Evolutionary conservation across 1,139 yeast genomes (phyloP).

Genomic region (Pichia sp.): DNA sequence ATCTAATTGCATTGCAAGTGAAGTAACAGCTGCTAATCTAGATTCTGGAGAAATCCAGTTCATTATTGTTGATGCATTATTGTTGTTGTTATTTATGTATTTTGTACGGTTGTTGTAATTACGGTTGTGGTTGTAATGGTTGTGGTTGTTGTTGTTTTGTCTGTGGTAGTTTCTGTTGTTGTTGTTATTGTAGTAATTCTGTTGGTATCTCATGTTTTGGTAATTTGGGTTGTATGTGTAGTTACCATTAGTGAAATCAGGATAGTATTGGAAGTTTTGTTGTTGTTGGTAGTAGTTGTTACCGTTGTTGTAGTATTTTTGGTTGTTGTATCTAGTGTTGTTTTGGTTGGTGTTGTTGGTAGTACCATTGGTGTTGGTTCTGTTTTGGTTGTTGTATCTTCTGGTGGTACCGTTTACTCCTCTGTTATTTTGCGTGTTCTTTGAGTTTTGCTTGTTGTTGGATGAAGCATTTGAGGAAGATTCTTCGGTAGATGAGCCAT

Average conservation of each 20-base stretch:
- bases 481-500: no score
- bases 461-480: no score
- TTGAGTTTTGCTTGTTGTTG: no score
- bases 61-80: conserved; percentile 1
- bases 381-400: conserved; percentile 1
- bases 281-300: conserved; percentile 1
- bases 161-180: conserved; percentile 1
- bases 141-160: neutral
- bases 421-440: no score
- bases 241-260: conserved; percentile 1
- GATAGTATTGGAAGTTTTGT: conserved; percentile 9
- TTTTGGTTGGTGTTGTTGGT: neutral
- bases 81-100: conserved; percentile 1
- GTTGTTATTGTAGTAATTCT: conserved; percentile 1
- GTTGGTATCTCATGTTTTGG: conserved; percentile 2
- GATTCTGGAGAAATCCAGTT: conserved; percentile 16
- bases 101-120: conserved; percentile 3
- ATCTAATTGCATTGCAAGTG: conserved; percentile 61
- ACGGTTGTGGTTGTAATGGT: conserved; percentile 4
- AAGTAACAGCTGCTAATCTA: conserved; percentile 13
- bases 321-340: conserved; percentile 1
- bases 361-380: neutral
- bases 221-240: neutral
- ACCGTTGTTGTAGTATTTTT: conserved; percentile 1
- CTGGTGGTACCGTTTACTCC: neutral